Base-by-base conservation (phyloP, 768 basidiomycete species). In the Tricholoma hemisulphureum region DNA sequence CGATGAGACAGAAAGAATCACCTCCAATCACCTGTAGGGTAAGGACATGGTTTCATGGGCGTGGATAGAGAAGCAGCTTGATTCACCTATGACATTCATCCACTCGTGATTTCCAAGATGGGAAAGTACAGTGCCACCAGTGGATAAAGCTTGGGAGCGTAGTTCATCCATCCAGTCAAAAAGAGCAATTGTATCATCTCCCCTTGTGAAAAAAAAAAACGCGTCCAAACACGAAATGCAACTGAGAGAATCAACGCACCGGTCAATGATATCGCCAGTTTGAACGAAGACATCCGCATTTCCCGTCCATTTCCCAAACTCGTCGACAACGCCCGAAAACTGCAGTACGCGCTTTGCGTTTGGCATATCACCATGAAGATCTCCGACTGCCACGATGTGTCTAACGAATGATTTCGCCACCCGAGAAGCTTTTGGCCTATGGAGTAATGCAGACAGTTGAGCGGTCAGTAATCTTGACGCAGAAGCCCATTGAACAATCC, bases 91-190 rank as follows among this genome's bases (percentile, higher is more conserved):
- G 13, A 83, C 85, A 62, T 95, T 95, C 93, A 98, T 97, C 79
- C 88, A 87, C 71, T 98, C 97, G 64, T 99, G 97, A 69, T 99
- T 99, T 23, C 97, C 97, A 29, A 98, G 75, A 55, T 92, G 81
- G 11, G 83, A 86, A 29, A 96, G 67, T 14, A 99, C 80, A 3
- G 78, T 80, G 1, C 92, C 95, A 3, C 93, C 93, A 13, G 71
- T 75, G 0, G 74, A 72, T 4, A 71, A 72, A 1, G 96, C 95
- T 69, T 98, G 86, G 6, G 74, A 80, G 21, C 95, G 84, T 6
- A 99, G 79, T 35, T 74, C 74, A 58, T 95, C 93, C 87, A 98
- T 91, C 83, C 88, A 87, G 26, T 76, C 66, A 70, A 91, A 98
- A 37, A 16, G 77, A 32, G 82, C 79, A 52, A 96, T 92, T 0